phyloP scores from a whole-genome alignment of 345 rosid genomes.

The Arabis alpina region DNA sequence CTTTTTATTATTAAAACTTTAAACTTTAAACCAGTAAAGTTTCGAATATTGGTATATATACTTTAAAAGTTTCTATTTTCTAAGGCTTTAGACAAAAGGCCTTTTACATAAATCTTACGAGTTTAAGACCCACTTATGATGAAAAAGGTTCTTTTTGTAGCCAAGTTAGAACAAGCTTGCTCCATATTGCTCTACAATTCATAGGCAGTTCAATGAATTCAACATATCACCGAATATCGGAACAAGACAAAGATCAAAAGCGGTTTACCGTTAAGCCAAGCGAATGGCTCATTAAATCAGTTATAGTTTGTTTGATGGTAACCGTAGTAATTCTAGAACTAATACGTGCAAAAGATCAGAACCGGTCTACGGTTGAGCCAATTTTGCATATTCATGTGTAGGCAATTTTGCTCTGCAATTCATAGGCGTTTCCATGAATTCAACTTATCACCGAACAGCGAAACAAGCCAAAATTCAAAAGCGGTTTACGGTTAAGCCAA shows the following conservation, averaged over 20 bases:
- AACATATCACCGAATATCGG: not conserved
- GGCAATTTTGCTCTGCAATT: not conserved
- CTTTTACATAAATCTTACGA: not conserved
- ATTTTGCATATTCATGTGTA: too few relatives aligned
- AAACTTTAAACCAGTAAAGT: not conserved
- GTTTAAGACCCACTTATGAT: not conserved
- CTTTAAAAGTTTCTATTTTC: constrained; percentile 3
- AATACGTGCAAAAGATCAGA: constrained; percentile 3
- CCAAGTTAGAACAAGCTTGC: not conserved
- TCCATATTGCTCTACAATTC: not conserved
- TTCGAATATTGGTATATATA: not conserved
- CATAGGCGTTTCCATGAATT: constrained; percentile 1
- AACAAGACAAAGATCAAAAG: not conserved
- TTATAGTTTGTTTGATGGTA: too few relatives aligned
- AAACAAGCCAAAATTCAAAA: not conserved
- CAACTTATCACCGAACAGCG: not conserved
- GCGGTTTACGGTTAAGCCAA: not conserved
- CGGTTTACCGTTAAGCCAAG: not conserved
- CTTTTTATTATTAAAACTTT: not conserved
- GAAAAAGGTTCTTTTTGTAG: not conserved
- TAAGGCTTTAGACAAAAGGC: not conserved
- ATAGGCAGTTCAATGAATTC: constrained; percentile 3
- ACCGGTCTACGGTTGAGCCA: not conserved
- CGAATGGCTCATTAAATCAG: too few relatives aligned
- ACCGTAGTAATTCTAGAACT: too few relatives aligned